Base-by-base conservation (phyloP, 768 basidiomycete species). In the Aureoboletus auriporus region DNA sequence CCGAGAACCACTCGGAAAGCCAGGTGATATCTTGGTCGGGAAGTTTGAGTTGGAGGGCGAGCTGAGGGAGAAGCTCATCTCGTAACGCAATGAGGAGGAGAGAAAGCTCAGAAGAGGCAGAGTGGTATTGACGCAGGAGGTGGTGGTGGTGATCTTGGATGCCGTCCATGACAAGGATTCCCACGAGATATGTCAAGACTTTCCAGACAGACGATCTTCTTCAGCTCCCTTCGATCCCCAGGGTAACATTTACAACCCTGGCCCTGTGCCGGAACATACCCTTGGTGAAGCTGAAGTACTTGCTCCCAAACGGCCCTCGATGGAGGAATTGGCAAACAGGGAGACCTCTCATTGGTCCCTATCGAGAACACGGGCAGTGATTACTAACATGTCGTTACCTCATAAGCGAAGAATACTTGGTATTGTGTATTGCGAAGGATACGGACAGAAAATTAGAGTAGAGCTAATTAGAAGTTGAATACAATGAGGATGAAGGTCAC, bases 221-320 rank as follows among this genome's bases (percentile, higher is more conserved):
- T 39, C 78, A 81, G 5, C 79, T 39, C 86, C 90, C 14, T 89
- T 92, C 71, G 76, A 84, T 10, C 73, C 74, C 5, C 62, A 71
- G 35, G 78, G 82, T 38, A 74, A 76, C 58, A 23, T 23, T 23
- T 2, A 23, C 20, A 23, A 23, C 20, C 2, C 20, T 23, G 20
- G 20, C 20, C 20, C 68, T 29, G 76, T 76, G 60, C 70, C 65
- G 8, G 56, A 56, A 73, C 86, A 6, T 26, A 69, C 74, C 42
- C 62, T 88, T 23, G 78, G 76, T 12, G 75, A 78, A 57, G 70
- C 83, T 5, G 88, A 91, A n/a, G n/a, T n/a, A n/a, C n/a, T n/a
- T n/a, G n/a, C n/a, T n/a, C n/a, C n/a, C n/a, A n/a, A n/a, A n/a
- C n/a, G n/a, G n/a, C n/a, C n/a, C n/a, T n/a, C n/a, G n/a, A n/a